A percentile compares a stretch with the other conserved stretches of the same genome.
These are phyloP conservation scores for Sphagnurus paluster DNA, from an alignment of 1,284 basidiomycete species.

Conservation along the genomic window DNA sequence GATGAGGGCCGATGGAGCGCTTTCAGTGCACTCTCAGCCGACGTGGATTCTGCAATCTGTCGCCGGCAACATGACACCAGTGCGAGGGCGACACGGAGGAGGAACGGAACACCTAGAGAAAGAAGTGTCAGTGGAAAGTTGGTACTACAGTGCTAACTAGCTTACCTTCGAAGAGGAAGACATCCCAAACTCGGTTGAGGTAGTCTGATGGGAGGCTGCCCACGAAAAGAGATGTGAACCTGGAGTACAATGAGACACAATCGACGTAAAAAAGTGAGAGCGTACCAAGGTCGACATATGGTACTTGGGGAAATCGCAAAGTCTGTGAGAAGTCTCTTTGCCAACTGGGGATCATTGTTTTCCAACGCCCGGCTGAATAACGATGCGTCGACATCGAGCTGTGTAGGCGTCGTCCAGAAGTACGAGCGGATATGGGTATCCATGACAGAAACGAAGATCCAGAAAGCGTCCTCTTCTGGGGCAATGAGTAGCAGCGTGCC, in stretches of 20 bases:
- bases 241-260: slow-evolving; percentile 25
- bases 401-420: slow-evolving; percentile 69
- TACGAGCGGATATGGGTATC: slow-evolving; percentile 79
- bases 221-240: slow-evolving; percentile 76
- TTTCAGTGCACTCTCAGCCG: slow-evolving; percentile 50
- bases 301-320: slow-evolving; percentile 56
- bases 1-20: slow-evolving; percentile 54
- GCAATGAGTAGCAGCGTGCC: slow-evolving; percentile 81
- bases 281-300: slow-evolving; percentile 64
- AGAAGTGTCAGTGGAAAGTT: not conserved
- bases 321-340: slow-evolving; percentile 68
- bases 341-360: slow-evolving; percentile 60
- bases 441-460: slow-evolving; percentile 88
- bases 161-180: slow-evolving; percentile 84
- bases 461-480: slow-evolving; percentile 91
- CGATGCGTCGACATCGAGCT: slow-evolving; percentile 79
- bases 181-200: slow-evolving; percentile 82
- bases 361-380: slow-evolving; percentile 80
- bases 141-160: not conserved
- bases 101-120: slow-evolving; percentile 69
- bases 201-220: slow-evolving; percentile 78
- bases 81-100: slow-evolving; percentile 80
- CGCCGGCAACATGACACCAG: slow-evolving; percentile 69
- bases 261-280: slow-evolving; percentile 17
- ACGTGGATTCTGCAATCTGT: slow-evolving; percentile 50